These are phyloP conservation scores for Mycena galopus DNA, from an alignment of 768 basidiomycete species.

Conservation along the genomic window DNA sequence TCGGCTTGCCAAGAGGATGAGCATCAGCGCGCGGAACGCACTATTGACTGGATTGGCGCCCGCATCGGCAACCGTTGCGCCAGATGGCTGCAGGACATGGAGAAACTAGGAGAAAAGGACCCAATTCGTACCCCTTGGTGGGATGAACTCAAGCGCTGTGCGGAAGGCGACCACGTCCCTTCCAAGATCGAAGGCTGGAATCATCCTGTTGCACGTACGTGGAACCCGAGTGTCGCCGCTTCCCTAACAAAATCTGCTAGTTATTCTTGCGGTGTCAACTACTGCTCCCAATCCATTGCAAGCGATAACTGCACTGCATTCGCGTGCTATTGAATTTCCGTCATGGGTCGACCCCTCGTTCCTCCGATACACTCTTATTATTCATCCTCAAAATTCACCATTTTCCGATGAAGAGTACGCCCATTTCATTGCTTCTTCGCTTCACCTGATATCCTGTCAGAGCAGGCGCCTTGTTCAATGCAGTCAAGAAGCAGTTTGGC, in stretches of 20 bases:
- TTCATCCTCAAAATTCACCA: slow-evolving; percentile 78
- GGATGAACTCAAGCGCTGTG: slow-evolving; percentile 85
- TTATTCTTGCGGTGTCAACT: slow-evolving; percentile 86
- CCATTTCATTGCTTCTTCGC: slow-evolving; percentile 9
- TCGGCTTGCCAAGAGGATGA: slow-evolving; percentile 83
- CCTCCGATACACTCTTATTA: slow-evolving; percentile 80
- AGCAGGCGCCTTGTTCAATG: slow-evolving; percentile 84
- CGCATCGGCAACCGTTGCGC: slow-evolving; percentile 73
- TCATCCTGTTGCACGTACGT: slow-evolving; percentile 85
- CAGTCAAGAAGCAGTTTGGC: slow-evolving; percentile 89
- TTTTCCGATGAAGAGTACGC: slow-evolving; percentile 87
- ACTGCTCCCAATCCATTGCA: slow-evolving; percentile 86
- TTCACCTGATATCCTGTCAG: slow-evolving; percentile 51
- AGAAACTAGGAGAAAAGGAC: slow-evolving; percentile 58
- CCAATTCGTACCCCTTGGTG: slow-evolving; percentile 81
- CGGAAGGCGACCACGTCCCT: slow-evolving; percentile 82
- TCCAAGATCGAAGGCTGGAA: slow-evolving; percentile 86
- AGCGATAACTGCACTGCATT: slow-evolving; percentile 80
- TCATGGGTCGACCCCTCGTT: slow-evolving; percentile 84
- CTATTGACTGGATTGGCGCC: slow-evolving; percentile 89
- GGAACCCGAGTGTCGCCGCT: neutral
- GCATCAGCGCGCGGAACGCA: slow-evolving; percentile 80
- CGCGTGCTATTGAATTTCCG: slow-evolving; percentile 76
- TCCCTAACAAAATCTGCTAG: slow-evolving; percentile 54
- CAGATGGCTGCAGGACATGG: slow-evolving; percentile 80